Percentiles rank a stretch among this genome's conserved stretches.
Evolutionary conservation across 495 filamentous ascomycete species (phyloP).

Genomic region (Penicillium canariense): DNA sequence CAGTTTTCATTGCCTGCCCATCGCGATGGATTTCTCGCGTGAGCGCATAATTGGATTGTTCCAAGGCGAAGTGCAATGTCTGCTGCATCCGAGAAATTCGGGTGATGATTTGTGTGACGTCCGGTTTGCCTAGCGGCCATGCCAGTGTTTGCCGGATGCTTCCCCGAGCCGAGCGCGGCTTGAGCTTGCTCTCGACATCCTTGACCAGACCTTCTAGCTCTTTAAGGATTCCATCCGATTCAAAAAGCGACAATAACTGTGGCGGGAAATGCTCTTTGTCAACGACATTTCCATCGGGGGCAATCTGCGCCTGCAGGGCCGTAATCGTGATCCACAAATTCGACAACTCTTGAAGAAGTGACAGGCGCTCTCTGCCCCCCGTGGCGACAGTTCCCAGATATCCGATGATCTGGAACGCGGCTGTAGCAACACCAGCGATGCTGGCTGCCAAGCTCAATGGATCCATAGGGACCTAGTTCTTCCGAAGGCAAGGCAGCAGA

Average conservation of each 20-base stretch:
- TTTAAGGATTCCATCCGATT: neutral
- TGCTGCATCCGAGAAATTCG: constrained; percentile 2
- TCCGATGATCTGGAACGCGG: constrained; percentile 6
- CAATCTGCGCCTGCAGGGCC: constrained; percentile 2
- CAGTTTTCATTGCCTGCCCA: constrained; percentile 1
- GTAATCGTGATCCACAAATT: constrained; percentile 8
- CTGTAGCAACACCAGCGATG: constrained; percentile 4
- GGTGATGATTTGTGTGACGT: neutral
- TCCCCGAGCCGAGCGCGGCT: neutral
- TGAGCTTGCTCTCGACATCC: constrained; percentile 2
- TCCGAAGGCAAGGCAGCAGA: neutral
- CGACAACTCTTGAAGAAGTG: constrained; percentile 2
- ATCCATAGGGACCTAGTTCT: neutral
- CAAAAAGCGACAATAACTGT: neutral
- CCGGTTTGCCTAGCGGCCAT: constrained; percentile 2
- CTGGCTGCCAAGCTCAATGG: constrained; percentile 5
- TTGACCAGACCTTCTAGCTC: neutral
- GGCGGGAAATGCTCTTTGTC: constrained; percentile 2
- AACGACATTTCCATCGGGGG: constrained; percentile 2
- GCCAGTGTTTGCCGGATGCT: constrained; percentile 2
- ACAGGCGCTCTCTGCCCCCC: neutral
- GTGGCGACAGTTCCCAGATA: neutral
- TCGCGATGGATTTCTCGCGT: constrained; percentile 2
- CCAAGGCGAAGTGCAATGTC: neutral
- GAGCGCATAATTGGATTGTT: constrained; percentile 2